Evolutionary conservation across 345 rosid species (phyloP).

Genomic region (Lumnitzera littorea): DNA sequence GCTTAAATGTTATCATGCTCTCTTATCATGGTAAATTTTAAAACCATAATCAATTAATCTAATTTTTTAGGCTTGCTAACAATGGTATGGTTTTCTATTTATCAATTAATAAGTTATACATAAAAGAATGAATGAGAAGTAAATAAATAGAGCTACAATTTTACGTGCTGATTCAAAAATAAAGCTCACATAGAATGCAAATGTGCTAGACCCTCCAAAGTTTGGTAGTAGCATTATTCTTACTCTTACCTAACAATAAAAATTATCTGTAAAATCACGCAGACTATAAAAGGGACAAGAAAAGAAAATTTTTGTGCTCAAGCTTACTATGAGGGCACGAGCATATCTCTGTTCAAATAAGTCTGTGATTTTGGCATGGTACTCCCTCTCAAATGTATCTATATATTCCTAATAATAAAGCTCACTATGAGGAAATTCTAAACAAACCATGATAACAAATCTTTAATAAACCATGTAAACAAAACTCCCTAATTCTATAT

Average conservation of each 20-base stretch:
- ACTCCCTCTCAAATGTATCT: constrained; percentile 15
- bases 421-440: no score
- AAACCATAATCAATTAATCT: no score
- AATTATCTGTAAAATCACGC: neutral
- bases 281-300: neutral
- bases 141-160: neutral
- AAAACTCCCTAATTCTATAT: no score
- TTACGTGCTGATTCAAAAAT: constrained; percentile 45
- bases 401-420: constrained; percentile 26
- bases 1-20: neutral
- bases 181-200: constrained; percentile 36
- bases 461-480: no score
- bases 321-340: constrained; percentile 24
- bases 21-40: no score
- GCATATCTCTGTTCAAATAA: constrained; percentile 31
- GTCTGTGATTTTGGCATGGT: constrained; percentile 18
- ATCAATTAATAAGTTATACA: neutral
- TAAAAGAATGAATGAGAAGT: neutral
- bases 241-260: constrained; percentile 31
- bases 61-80: no score
- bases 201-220: constrained; percentile 30
- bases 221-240: constrained; percentile 43
- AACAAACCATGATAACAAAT: no score
- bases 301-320: neutral
- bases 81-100: no score